A percentile compares a stretch with the other conserved stretches of the same genome.
Conservation (phyloP, 805 yeast genomes). For the Zygosaccharomyces bisporus region DNA sequence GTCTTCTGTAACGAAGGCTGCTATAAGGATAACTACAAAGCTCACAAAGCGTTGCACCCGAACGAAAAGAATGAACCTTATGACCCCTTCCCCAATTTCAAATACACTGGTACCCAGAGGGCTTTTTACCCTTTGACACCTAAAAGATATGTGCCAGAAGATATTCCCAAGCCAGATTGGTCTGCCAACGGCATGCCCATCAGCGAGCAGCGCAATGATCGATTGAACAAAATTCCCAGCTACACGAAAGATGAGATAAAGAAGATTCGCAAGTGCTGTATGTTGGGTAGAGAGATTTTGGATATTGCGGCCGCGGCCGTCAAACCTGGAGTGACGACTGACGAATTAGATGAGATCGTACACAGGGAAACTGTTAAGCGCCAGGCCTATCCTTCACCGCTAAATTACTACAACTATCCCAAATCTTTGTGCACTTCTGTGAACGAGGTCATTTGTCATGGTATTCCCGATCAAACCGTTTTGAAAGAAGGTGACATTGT, state of each 20-base stretch:
- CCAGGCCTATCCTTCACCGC: constrained; percentile 89
- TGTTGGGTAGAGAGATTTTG: constrained; percentile 78
- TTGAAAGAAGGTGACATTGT: constrained; percentile 92
- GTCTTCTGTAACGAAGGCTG: constrained; percentile 82
- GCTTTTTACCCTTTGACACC: constrained; percentile 81
- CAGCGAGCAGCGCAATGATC: constrained; percentile 68
- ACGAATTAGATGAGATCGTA: constrained; percentile 79
- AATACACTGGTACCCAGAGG: constrained; percentile 68
- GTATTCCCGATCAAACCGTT: constrained; percentile 87
- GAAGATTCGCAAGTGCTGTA: constrained; percentile 70
- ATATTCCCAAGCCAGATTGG: constrained; percentile 76
- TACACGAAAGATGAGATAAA: constrained; percentile 65
- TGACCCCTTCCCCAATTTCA: constrained; percentile 82
- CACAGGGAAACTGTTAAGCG: constrained; percentile 87
- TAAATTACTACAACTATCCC: constrained; percentile 91
- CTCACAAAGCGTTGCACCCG: constrained; percentile 75
- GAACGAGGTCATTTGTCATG: constrained; percentile 95
- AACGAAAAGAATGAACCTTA: constrained; percentile 53
- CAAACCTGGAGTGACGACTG: constrained; percentile 88
- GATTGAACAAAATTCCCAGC: constrained; percentile 61
- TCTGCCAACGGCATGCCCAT: constrained; percentile 75
- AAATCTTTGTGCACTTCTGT: constrained; percentile 90
- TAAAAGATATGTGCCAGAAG: constrained; percentile 65
- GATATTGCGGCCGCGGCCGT: constrained; percentile 83
- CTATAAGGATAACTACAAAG: constrained; percentile 65